These are phyloP conservation scores for Paraphoma sp. DNA, from an alignment of 2,329 filamentous ascomycete genomes.

Conservation along the genomic window DNA sequence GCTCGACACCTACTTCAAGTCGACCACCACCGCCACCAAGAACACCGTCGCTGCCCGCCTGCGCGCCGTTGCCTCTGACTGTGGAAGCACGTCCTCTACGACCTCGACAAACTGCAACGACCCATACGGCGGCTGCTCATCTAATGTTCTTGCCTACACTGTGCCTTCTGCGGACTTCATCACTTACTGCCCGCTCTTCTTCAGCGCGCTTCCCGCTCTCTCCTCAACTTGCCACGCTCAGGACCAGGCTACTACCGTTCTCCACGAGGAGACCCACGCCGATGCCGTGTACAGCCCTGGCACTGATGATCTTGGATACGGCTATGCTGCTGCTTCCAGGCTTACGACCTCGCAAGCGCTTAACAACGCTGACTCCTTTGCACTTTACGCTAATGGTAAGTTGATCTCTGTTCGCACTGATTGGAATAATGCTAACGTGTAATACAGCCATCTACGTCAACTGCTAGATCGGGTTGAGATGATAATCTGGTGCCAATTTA, in stretches of 20 bases:
- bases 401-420: background rate
- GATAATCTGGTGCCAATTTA: background rate
- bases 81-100: constrained; percentile 57
- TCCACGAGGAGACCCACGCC: constrained; percentile 73
- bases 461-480: background rate
- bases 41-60: constrained; percentile 41
- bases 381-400: constrained; percentile 60
- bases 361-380: constrained; percentile 69
- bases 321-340: constrained; percentile 57
- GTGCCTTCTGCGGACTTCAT: constrained; percentile 62
- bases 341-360: constrained; percentile 61
- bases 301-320: constrained; percentile 64
- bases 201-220: constrained; percentile 59
- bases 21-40: constrained; percentile 54
- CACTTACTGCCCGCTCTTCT: constrained; percentile 68
- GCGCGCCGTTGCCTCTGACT: constrained; percentile 61
- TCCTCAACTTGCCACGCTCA: constrained; percentile 65
- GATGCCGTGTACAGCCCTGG: constrained; percentile 59
- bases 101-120: constrained; percentile 68
- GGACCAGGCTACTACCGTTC: constrained; percentile 68
- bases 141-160: constrained; percentile 65
- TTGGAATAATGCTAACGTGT: constrained; percentile 1
- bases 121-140: constrained; percentile 58
- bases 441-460: constrained; percentile 10
- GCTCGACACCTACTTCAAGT: constrained; percentile 71